Percentiles rank a stretch among this genome's conserved stretches.
These are phyloP conservation scores for Paecilomyces variotii DNA, from an alignment of 2,329 filamentous ascomycete species.

Conservation along the genomic window DNA sequence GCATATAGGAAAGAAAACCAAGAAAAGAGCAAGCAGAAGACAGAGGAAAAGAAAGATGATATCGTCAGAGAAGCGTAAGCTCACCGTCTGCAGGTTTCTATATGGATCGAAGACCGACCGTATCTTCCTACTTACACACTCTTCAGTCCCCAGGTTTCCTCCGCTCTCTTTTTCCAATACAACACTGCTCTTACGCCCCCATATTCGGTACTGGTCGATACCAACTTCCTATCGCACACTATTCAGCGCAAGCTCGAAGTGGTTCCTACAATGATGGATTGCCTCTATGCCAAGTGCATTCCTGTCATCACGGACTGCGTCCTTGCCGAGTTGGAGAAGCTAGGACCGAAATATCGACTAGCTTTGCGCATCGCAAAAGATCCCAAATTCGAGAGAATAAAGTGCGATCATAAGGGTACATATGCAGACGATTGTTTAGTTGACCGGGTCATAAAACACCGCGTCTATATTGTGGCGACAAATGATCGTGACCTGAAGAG, in stretches of 20 bases:
- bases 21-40: constrained; percentile 50
- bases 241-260: constrained; percentile 86
- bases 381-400: constrained; percentile 75
- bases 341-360: constrained; percentile 81
- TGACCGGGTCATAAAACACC: constrained; percentile 62
- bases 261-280: constrained; percentile 85
- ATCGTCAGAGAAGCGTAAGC: constrained; percentile 65
- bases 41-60: constrained; percentile 54
- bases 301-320: constrained; percentile 80
- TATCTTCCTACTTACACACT: constrained; percentile 3
- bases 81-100: neutral
- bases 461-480: constrained; percentile 70
- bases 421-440: constrained; percentile 84
- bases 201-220: constrained; percentile 73
- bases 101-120: neutral
- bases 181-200: constrained; percentile 81
- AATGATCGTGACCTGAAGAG: constrained; percentile 69
- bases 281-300: constrained; percentile 82
- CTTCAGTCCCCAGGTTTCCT: constrained; percentile 64
- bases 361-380: constrained; percentile 81
- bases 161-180: constrained; percentile 78
- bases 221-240: constrained; percentile 85
- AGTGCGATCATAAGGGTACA: constrained; percentile 83
- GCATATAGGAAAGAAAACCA: constrained; percentile 61
- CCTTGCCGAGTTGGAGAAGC: constrained; percentile 79